phyloP scores from a whole-genome alignment of 148 eudicot species.

The Talinum fruticosum region DNA sequence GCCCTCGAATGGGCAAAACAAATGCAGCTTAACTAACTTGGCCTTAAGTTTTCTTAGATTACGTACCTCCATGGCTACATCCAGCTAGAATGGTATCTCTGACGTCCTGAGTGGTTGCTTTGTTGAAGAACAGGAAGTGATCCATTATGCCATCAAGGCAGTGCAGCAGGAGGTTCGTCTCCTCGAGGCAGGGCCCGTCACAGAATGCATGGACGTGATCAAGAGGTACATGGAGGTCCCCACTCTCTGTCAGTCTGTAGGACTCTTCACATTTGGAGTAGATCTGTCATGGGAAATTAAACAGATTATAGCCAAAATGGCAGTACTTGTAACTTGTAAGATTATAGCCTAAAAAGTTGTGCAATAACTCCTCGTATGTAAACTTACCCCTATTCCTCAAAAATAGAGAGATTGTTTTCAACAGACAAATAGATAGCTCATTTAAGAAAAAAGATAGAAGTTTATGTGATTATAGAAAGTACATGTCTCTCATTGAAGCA shows the following conservation, averaged over 20 bases:
- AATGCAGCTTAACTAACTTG: background rate
- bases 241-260: slow-evolving; percentile 45
- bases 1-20: background rate
- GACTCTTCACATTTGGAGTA: slow-evolving; percentile 55
- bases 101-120: slow-evolving; percentile 48
- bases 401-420: background rate
- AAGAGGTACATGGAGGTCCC: slow-evolving; percentile 51
- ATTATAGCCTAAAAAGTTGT: background rate
- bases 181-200: slow-evolving; percentile 55
- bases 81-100: slow-evolving; percentile 51
- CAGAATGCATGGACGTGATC: slow-evolving; percentile 53
- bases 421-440: background rate
- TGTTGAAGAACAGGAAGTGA: slow-evolving; percentile 47
- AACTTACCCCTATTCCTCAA: background rate
- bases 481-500: slow-evolving; percentile 60
- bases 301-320: background rate
- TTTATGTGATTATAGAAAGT: background rate
- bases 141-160: slow-evolving; percentile 45
- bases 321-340: background rate
- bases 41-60: background rate
- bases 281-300: slow-evolving; percentile 43
- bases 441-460: background rate
- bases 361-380: background rate
- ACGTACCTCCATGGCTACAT: slow-evolving; percentile 41
- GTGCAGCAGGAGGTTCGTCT: slow-evolving; percentile 54